Conservation (phyloP, 2,329 filamentous ascomycete genomes). For the Reticulascus tulasneorum region DNA sequence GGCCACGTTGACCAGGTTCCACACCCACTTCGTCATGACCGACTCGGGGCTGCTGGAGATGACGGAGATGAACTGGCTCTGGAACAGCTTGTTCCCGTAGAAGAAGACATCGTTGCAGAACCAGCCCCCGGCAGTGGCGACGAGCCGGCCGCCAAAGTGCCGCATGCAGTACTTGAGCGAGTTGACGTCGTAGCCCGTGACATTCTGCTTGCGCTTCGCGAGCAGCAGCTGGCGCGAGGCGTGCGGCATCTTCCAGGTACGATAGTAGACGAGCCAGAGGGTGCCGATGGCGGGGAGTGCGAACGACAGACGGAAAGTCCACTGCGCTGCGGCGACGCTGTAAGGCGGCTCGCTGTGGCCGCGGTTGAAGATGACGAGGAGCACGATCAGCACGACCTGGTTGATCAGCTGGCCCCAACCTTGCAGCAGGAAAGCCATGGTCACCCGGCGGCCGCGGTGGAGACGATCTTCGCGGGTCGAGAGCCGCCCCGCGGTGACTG, state of each 20-base stretch:
- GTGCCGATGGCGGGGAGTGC: slow-evolving; percentile 87
- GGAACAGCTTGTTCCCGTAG: slow-evolving; percentile 98
- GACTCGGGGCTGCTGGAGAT: slow-evolving; percentile 66
- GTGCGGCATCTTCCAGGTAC: slow-evolving; percentile 89
- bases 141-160: slow-evolving; percentile 80
- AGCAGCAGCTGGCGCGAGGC: slow-evolving; percentile 77
- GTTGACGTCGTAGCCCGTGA: slow-evolving; percentile 88
- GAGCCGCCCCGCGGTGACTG: slow-evolving; percentile 77
- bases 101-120: slow-evolving; percentile 98
- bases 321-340: slow-evolving; percentile 72
- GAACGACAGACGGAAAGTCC: slow-evolving; percentile 89
- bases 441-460: slow-evolving; percentile 93
- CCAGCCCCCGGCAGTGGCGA: slow-evolving; percentile 87
- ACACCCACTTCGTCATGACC: slow-evolving; percentile 84
- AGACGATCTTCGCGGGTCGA: slow-evolving; percentile 91
- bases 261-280: slow-evolving; percentile 92
- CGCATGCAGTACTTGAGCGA: slow-evolving; percentile 74
- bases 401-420: slow-evolving; percentile 97
- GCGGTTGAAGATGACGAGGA: slow-evolving; percentile 71
- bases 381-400: slow-evolving; percentile 81
- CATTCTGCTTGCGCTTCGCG: slow-evolving; percentile 72
- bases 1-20: slow-evolving; percentile 87
- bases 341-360: slow-evolving; percentile 69
- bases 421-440: slow-evolving; percentile 95
- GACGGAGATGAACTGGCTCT: slow-evolving; percentile 81